These are phyloP conservation scores for Ceratopteris richardii DNA, from an alignment of 75 land plant genomes.

Conservation along the genomic window DNA sequence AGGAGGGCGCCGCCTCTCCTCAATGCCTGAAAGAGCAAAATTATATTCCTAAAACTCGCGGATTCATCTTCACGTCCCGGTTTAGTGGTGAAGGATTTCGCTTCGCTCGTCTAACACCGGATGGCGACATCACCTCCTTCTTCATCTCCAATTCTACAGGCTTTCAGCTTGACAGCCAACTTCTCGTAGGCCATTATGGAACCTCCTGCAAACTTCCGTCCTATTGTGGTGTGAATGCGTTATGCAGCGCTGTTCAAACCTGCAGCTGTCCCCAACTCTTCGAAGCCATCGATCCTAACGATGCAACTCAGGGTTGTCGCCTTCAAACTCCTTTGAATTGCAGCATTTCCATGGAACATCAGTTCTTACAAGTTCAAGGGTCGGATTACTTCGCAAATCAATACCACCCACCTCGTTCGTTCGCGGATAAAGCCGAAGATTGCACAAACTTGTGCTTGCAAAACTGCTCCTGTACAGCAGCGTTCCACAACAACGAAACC, in stretches of 20 bases:
- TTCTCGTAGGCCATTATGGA: neutral
- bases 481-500: conserved; percentile 9
- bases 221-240: conserved; percentile 10
- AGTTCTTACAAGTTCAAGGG: conserved; percentile 5
- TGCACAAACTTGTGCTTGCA: conserved; percentile 9
- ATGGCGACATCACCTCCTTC: neutral
- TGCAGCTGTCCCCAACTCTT: conserved; percentile 4
- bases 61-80: neutral
- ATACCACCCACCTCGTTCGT: neutral
- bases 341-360: neutral
- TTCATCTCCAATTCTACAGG: neutral
- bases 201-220: conserved; percentile 13
- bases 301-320: conserved; percentile 6
- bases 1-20: neutral
- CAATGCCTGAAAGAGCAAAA: conserved; percentile 1
- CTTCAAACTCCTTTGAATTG: conserved; percentile 4
- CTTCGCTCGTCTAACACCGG: neutral
- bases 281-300: neutral
- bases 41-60: neutral
- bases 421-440: conserved; percentile 1
- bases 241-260: conserved; percentile 8
- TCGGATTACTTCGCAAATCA: conserved; percentile 18
- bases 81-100: conserved; percentile 2
- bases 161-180: neutral
- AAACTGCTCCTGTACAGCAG: conserved; percentile 14